Evolutionary conservation across 768 basidiomycete genomes (phyloP).

Genomic region (Cyclocybe cylindracea): DNA sequence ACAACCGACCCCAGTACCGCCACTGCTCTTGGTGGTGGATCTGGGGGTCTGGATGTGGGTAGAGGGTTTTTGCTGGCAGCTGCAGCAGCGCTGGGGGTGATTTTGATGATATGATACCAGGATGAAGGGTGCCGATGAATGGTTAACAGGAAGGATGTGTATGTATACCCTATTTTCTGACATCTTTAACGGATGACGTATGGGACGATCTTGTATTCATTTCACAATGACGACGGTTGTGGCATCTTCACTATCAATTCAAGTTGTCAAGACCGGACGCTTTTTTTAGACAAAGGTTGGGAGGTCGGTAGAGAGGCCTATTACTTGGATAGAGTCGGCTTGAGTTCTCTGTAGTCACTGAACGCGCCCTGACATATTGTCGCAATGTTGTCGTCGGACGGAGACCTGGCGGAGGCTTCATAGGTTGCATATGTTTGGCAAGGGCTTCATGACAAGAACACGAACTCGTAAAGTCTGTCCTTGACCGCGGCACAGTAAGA

Average conservation of each 20-base stretch:
- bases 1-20: background rate
- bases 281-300: too few species aligned
- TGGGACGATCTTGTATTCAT: too few species aligned
- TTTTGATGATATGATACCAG: background rate
- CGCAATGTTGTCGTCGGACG: too few species aligned
- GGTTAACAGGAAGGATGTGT: background rate
- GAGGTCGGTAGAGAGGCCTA: background rate
- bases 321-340: background rate
- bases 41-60: background rate
- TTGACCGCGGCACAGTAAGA: background rate
- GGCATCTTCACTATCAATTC: too few species aligned
- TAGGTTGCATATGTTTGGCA: constrained; percentile 2
- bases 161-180: too few species aligned
- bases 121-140: background rate
- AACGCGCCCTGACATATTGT: too few species aligned
- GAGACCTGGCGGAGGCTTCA: too few species aligned
- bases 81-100: background rate
- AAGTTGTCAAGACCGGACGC: too few species aligned
- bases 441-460: background rate
- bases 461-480: background rate
- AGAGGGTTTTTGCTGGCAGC: background rate
- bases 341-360: background rate
- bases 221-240: too few species aligned
- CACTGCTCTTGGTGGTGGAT: background rate
- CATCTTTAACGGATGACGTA: too few species aligned